Evolutionary conservation across 2,329 filamentous ascomycete genomes (phyloP).

Genomic region (Trichoderma asperellum): DNA sequence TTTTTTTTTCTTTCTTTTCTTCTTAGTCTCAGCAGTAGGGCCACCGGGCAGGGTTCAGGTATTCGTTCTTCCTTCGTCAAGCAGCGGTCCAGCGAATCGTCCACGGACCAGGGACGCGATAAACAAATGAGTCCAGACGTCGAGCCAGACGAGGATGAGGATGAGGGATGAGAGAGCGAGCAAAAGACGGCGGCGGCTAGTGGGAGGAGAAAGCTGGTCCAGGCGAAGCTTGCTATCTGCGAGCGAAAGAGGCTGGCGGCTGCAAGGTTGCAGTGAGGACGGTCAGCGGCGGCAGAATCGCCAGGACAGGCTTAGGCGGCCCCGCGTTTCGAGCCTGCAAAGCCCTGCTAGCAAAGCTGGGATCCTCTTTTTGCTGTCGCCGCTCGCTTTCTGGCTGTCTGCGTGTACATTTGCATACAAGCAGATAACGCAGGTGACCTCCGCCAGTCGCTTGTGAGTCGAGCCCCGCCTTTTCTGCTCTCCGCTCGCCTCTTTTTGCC

Average conservation of each 20-base stretch:
- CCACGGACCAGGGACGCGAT: neutral
- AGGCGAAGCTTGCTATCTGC: conserved; percentile 18
- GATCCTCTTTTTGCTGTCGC: neutral
- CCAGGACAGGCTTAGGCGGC: conserved; percentile 20
- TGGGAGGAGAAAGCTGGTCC: conserved; percentile 2
- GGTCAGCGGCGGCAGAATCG: conserved; percentile 38
- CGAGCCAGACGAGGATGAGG: neutral
- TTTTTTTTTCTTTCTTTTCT: neutral
- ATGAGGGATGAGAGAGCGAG: neutral
- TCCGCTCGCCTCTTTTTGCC: neutral
- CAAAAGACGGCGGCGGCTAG: neutral
- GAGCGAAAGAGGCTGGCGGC: conserved; percentile 33
- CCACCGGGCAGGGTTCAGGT: neutral
- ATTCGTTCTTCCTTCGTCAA: conserved; percentile 1
- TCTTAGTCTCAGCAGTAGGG: neutral
- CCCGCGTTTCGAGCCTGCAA: conserved; percentile 20
- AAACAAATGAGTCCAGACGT: conserved; percentile 1
- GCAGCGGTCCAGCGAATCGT: conserved; percentile 14
- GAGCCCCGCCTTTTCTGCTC: conserved; percentile 6
- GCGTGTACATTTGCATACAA: conserved; percentile 7
- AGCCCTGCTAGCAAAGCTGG: neutral
- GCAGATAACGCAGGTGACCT: conserved; percentile 21
- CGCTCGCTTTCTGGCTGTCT: conserved; percentile 2
- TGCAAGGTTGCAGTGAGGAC: conserved; percentile 30
- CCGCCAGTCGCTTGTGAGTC: neutral